Evolutionary conservation across 371 early-diverging fungal species (phyloP).

Genomic region (Nosema bombycis): DNA sequence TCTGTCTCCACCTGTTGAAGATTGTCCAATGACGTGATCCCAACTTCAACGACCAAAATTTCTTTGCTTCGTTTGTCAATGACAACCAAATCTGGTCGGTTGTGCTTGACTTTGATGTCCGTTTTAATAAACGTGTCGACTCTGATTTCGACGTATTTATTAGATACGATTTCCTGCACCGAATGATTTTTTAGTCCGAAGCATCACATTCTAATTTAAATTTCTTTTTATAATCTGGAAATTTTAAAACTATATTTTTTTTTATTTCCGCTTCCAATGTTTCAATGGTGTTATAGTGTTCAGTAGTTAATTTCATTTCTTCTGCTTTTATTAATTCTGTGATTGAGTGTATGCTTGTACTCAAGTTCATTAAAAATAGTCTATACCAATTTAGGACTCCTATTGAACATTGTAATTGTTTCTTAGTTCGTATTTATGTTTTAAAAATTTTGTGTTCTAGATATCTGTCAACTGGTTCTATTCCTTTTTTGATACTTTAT

Average conservation of each 20-base stretch:
- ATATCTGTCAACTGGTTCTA: not conserved
- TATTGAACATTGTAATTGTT: not conserved
- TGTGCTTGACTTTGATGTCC: too few species aligned
- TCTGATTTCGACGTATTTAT: too few species aligned
- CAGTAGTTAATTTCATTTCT: not conserved
- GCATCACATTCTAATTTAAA: conserved; percentile 52
- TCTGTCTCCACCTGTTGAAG: too few species aligned
- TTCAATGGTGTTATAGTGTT: not conserved
- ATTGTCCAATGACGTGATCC: too few species aligned
- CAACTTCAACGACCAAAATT: not conserved
- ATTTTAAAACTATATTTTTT: not conserved
- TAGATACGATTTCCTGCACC: too few species aligned
- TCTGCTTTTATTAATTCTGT: not conserved
- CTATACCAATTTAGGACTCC: conserved; percentile 1
- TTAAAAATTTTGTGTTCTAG: not conserved
- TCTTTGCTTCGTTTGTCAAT: not conserved
- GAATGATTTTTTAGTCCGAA: conserved; percentile 1
- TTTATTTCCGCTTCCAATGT: not conserved
- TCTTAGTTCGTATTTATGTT: conserved; percentile 7
- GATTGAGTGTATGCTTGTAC: not conserved
- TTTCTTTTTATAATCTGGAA: conserved; percentile 40
- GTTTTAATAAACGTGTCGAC: too few species aligned
- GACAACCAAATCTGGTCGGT: too few species aligned
- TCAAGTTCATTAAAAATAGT: conserved; percentile 36
- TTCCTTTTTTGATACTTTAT: not conserved